Evolutionary conservation across 2,329 filamentous ascomycete species (phyloP), one percentile per base, ranked within the genome.

Genomic region (Talaromyces sp.): DNA sequence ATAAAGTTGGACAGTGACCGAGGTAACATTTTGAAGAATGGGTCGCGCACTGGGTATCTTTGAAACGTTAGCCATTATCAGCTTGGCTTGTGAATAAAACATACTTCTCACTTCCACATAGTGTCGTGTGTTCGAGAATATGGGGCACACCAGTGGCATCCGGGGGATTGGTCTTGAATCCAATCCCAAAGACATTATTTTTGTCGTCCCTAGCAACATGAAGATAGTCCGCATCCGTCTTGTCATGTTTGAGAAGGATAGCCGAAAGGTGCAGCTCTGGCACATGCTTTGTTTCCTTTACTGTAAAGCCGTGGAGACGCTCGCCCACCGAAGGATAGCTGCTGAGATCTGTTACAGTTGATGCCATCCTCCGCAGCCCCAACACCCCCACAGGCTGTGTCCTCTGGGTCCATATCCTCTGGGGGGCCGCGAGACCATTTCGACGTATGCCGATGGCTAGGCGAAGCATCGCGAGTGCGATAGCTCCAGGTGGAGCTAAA

Each of bases 1-100:
- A 99, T 99, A 75, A 97, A 99, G 79, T 98, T 99, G 69, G 95
- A 97, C n/a, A 99, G 85, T 5, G 95, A 97, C 71, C 95, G 89
- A 24, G 95, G 95, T 31, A 99, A 86, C 95, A 99, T 99, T 85
- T 98, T 99, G 84, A 99, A 99, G 84, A 99, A 99, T 0, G 95
- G 95, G 74, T 99, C 95, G 68, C 95, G 92, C 66, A 99, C 94
- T n/a, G 95, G 95, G 75, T 93, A 96, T 77, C 91, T 94, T 74
- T 60, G 65, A 54, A 63, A 8, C 3, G 22, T 63, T 57, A 63
- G 39, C 41, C 27, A 10, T 11, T 11, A 10, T 41, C n/a, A 4
- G 16, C 1, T 50, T 52, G 8, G 5, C 11, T 22, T 8, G 5
- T 31, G 27, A 31, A 39, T 16, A 62, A 45, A 11, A 66, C 81